Evolutionary conservation across 768 basidiomycete species (phyloP).

Genomic region (Rhizopogon sp.): DNA sequence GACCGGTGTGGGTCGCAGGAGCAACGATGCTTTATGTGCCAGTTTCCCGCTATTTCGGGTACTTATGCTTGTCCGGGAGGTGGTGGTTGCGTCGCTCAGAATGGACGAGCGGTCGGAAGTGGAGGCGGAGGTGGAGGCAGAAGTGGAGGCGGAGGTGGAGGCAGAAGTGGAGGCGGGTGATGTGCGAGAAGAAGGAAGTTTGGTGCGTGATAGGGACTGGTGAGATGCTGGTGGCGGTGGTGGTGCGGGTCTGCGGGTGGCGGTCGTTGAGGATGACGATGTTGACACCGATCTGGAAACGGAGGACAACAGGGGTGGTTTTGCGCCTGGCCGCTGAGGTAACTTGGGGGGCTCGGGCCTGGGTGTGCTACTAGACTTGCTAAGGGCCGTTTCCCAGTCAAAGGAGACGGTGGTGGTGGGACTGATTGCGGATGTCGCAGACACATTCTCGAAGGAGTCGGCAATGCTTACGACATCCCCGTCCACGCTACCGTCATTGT

Average conservation of each 20-base stretch:
- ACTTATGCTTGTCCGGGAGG: conserved; percentile 34
- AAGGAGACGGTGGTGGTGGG: conserved; percentile 42
- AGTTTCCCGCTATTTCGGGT: conserved; percentile 24
- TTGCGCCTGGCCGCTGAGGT: conserved; percentile 38
- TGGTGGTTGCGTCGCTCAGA: conserved; percentile 40
- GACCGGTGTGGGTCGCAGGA: conserved; percentile 58
- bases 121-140: conserved; percentile 44
- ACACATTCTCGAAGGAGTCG: conserved; percentile 71
- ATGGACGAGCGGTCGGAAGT: conserved; percentile 63
- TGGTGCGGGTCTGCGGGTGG: conserved; percentile 38
- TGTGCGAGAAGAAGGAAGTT: conserved; percentile 30
- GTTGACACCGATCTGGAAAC: conserved; percentile 28
- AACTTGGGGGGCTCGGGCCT: conserved; percentile 38
- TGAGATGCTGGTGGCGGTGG: conserved; percentile 32
- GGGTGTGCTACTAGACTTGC: conserved; percentile 24
- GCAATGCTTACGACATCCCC: conserved; percentile 53
- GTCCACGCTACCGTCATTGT: conserved; percentile 30
- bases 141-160: conserved; percentile 37
- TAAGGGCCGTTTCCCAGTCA: conserved; percentile 48
- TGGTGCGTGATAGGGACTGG: conserved; percentile 15
- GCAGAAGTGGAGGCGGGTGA: conserved; percentile 32
- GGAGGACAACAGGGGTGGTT: conserved; percentile 20
- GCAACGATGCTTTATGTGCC: conserved; percentile 23
- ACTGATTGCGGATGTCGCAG: conserved; percentile 47
- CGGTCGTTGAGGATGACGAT: conserved; percentile 31